Conservation (phyloP, 164 flowering plant species). For the Houttuynia cordata region DNA sequence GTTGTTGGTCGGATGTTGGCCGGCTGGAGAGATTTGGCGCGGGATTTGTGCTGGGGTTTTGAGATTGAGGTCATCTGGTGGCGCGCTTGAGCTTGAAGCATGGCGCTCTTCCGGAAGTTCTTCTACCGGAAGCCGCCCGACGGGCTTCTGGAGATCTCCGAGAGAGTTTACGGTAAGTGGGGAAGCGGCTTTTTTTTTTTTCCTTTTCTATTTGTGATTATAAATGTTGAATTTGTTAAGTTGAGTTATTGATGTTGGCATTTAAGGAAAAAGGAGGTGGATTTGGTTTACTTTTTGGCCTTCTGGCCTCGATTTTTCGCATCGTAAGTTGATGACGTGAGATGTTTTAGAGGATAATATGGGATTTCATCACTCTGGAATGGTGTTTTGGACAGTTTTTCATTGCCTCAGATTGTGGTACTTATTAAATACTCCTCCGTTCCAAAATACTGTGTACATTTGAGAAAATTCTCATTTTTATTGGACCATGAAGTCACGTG, state of each 20-base stretch:
- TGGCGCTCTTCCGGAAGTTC: constrained; percentile 47
- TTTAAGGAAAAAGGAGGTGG: not conserved
- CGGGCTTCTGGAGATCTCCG: constrained; percentile 54
- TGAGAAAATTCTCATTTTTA: too few species aligned
- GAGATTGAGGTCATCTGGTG: not conserved
- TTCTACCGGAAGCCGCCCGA: constrained; percentile 53
- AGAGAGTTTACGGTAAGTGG: constrained; percentile 39
- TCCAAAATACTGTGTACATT: too few species aligned
- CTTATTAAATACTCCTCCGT: too few species aligned
- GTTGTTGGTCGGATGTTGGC: not conserved
- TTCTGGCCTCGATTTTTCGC: not conserved
- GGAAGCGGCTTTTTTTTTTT: not conserved
- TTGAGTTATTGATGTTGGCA: not conserved
- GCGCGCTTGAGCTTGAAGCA: constrained; percentile 4
- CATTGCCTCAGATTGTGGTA: too few species aligned
- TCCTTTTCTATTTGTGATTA: not conserved
- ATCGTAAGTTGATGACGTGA: not conserved
- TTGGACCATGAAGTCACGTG: too few species aligned
- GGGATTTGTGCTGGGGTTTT: not conserved
- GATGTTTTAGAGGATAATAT: too few species aligned
- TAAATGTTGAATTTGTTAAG: not conserved
- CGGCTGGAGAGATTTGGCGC: not conserved
- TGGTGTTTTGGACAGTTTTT: too few species aligned
- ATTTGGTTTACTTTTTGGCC: not conserved
- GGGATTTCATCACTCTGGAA: too few species aligned